Evolutionary conservation across 164 flowering plant species (phyloP).

Genomic region (Berberis vulgaris): DNA sequence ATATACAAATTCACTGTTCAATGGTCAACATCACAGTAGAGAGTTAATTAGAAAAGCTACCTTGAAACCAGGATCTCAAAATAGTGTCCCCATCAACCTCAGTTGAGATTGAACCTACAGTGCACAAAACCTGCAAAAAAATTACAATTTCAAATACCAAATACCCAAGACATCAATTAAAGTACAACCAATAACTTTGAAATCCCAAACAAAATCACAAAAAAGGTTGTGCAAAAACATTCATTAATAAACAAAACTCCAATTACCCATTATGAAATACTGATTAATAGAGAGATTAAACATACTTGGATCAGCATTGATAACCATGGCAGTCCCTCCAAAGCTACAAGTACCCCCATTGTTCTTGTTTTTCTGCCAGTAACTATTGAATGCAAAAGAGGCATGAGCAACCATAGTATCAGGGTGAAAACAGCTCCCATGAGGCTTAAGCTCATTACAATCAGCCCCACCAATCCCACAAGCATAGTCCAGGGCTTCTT

Average conservation of each 20-base stretch:
- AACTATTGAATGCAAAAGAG: constrained; percentile 91
- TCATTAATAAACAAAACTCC: too few species aligned
- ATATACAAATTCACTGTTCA: too few species aligned
- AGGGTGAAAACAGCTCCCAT: constrained; percentile 67
- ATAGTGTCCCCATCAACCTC: neutral
- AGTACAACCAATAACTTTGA: neutral
- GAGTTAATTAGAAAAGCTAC: neutral
- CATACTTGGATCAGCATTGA: constrained; percentile 83
- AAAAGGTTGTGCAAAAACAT: too few species aligned
- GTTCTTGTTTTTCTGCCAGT: constrained; percentile 78
- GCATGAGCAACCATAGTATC: constrained; percentile 73
- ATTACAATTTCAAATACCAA: neutral
- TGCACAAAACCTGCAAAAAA: constrained; percentile 4
- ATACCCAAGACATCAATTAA: neutral
- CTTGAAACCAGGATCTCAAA: neutral
- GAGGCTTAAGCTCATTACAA: constrained; percentile 57
- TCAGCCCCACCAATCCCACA: constrained; percentile 89
- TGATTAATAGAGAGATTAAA: neutral
- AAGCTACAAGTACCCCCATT: constrained; percentile 80
- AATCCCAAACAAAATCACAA: too few species aligned
- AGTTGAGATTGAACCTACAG: constrained; percentile 1
- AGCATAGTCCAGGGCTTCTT: constrained; percentile 81
- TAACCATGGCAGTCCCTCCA: constrained; percentile 89
- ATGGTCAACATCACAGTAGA: neutral
- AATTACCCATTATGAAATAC: too few species aligned